Evolutionary conservation across 495 filamentous ascomycete species (phyloP), one percentile per base, ranked within the genome.

Genomic region (Cercophora scortea): DNA sequence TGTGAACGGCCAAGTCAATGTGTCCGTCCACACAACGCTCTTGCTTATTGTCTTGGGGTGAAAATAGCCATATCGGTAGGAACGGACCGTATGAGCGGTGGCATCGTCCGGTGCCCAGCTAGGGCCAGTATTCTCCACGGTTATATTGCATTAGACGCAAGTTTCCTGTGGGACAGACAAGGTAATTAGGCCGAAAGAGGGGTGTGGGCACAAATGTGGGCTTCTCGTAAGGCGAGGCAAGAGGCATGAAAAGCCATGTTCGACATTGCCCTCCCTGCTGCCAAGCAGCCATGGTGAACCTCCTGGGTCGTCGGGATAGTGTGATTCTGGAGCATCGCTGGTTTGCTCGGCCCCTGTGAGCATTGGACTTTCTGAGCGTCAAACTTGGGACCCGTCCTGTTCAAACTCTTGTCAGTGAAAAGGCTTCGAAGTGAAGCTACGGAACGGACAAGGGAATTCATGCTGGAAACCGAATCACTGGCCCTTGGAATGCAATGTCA

Each of bases 11-110:
- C 42, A 41, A 34, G 42, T 70, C 60, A 64, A 69, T 59, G 55
- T 35, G 33, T 51, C 53, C 33, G 38, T 54, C 48, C 18, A 34
- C 25, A 25, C 36, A 49, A 55, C 56, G 32, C 40, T 19, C 40
- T 60, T 59, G 42, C 51, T 60, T 60, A 51, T 42, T 59, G 58
- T 57, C 44, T 50, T 54, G 52, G 56, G 49, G 59, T 51, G 55
- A 16, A 64, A 60, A 72, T 71, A 66, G 68, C 66, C 66, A 70
- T 54, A 61, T 65, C 71, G 71, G 69, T 65, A 67, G 56, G 58
- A 54, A 56, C 71, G 71, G 71, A 70, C 71, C 71, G 71, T 64
- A 47, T 53, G 61, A 65, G 69, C 69, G 66, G 65, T 70, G 54
- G 55, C 35, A 58, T 61, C 19, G 51, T 63, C 58, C 52, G 56